These are phyloP conservation scores for Nitzschia inconspicua DNA, from an alignment of 108 stramenopile species.

Conservation along the genomic window DNA sequence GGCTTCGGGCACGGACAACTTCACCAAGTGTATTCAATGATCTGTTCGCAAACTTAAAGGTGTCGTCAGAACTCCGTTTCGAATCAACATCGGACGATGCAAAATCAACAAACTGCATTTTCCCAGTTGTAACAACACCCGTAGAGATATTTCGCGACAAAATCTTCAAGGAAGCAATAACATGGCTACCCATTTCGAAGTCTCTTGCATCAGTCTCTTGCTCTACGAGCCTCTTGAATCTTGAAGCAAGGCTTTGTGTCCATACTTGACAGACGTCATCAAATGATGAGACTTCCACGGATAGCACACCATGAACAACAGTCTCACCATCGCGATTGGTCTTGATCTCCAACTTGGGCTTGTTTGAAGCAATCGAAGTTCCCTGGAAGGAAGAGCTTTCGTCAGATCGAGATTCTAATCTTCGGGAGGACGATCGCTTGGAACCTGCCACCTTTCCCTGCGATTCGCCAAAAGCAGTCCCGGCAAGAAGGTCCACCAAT, in stretches of 20 bases:
- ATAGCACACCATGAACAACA: constrained; percentile 68
- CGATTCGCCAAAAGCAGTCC: constrained; percentile 58
- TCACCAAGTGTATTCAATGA: constrained; percentile 67
- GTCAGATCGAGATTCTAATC: not conserved
- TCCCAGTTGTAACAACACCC: constrained; percentile 63
- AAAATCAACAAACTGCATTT: constrained; percentile 81
- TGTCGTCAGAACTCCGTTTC: not conserved
- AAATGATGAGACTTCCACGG: constrained; percentile 54
- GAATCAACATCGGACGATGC: constrained; percentile 63
- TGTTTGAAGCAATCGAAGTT: constrained; percentile 15
- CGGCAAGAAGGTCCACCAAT: constrained; percentile 64
- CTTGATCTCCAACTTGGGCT: constrained; percentile 66
- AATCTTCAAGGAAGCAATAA: constrained; percentile 71
- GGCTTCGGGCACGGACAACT: constrained; percentile 64
- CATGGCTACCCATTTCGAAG: constrained; percentile 39
- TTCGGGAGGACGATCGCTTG: not conserved
- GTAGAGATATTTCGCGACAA: constrained; percentile 71
- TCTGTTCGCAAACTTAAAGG: constrained; percentile 59
- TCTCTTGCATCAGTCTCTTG: constrained; percentile 33
- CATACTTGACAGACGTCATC: constrained; percentile 59
- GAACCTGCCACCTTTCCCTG: constrained; percentile 42
- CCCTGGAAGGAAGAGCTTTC: not conserved
- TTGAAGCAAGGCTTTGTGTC: constrained; percentile 44
- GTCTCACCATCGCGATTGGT: constrained; percentile 85
- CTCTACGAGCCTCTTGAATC: constrained; percentile 43